Base-by-base conservation (phyloP, 1,139 yeast genomes). In the Hansenula lynferdii region DNA sequence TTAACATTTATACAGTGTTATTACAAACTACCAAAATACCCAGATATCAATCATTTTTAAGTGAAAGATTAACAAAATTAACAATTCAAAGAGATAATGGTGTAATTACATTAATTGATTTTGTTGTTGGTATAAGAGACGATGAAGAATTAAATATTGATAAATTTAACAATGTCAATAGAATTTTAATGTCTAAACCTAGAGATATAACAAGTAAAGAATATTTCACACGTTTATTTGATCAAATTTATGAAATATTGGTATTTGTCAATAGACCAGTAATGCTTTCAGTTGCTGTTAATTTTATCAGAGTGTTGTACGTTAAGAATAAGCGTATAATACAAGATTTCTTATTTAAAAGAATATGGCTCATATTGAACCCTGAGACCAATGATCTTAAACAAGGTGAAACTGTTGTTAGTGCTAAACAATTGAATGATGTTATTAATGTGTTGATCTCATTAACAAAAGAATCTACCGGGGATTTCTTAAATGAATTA, bases 121-220 rank as follows among this genome's bases (percentile, higher is more conserved):
- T 84, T 48, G 70, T 85, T 0, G 67, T 86, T 14, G 96, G 95
- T 0, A 64, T 85, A 28, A 65, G 96, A 44, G 95, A 86, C 32
- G 71, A 72, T 40, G 94, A 83, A 38, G 80, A 80, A 22, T 64
- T 87, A 7, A 78, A 80, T 43, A 59, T 79, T 18, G 79, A 77
- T 28, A 83, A 79, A 49, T 68, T 86, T 38, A 79, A 79, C 20
- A 74, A 80, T 43, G 83, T 85, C 2, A 75, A 85, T 16, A 72
- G 69, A 35, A 70, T 85, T 2, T 59, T 86, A 11, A 58, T 83
- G 31, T 63, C 78, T 28, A 79, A 80, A 48, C 96, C 96, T 0
- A 64, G 63, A 41, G 51, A 60, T 2, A 52, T 81, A 11, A 43
- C 68, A 2, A 65, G 78, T 1, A 58, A 57, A 0, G 68, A 58